Conservation (phyloP, 2,329 filamentous ascomycete genomes). For the Zymoseptoria passerinii region DNA sequence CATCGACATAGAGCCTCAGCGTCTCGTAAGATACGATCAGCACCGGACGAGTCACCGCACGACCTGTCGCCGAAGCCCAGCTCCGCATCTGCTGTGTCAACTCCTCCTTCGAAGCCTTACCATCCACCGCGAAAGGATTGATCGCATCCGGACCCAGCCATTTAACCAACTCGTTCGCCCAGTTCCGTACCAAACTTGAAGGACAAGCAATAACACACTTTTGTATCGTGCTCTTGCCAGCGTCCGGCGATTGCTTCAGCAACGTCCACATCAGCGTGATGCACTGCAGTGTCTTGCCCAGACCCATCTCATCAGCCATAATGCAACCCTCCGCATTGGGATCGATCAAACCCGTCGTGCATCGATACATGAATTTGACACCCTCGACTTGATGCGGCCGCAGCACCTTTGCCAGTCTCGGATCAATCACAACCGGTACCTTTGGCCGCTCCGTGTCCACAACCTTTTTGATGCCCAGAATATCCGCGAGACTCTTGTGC, state of each 20-base stretch:
- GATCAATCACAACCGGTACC: slow-evolving; percentile 97
- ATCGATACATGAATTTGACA: slow-evolving; percentile 93
- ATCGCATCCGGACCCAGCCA: slow-evolving; percentile 92
- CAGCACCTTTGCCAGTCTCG: slow-evolving; percentile 76
- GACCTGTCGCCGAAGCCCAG: slow-evolving; percentile 88
- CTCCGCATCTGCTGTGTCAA: slow-evolving; percentile 82
- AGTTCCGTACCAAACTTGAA: slow-evolving; percentile 92
- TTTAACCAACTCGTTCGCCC: slow-evolving; percentile 94
- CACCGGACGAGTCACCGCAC: slow-evolving; percentile 80
- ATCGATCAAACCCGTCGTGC: slow-evolving; percentile 91
- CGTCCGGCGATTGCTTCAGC: slow-evolving; percentile 87
- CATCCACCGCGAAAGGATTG: slow-evolving; percentile 89
- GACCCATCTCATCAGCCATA: slow-evolving; percentile 98
- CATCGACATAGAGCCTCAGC: slow-evolving; percentile 78
- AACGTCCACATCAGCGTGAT: slow-evolving; percentile 96
- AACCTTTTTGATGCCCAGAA: slow-evolving; percentile 86
- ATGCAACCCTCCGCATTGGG: slow-evolving; percentile 93
- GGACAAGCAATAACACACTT: slow-evolving; percentile 97
- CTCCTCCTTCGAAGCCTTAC: slow-evolving; percentile 91
- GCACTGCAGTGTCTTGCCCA: slow-evolving; percentile 95
- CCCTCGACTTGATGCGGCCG: slow-evolving; percentile 96
- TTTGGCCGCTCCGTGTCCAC: slow-evolving; percentile 65
- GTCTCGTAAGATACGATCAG: slow-evolving; percentile 98
- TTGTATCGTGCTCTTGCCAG: slow-evolving; percentile 87
- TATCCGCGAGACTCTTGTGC: slow-evolving; percentile 92